phyloP scores from a whole-genome alignment of 495 filamentous ascomycete genomes.

The Annulohypoxylon moriforme region DNA sequence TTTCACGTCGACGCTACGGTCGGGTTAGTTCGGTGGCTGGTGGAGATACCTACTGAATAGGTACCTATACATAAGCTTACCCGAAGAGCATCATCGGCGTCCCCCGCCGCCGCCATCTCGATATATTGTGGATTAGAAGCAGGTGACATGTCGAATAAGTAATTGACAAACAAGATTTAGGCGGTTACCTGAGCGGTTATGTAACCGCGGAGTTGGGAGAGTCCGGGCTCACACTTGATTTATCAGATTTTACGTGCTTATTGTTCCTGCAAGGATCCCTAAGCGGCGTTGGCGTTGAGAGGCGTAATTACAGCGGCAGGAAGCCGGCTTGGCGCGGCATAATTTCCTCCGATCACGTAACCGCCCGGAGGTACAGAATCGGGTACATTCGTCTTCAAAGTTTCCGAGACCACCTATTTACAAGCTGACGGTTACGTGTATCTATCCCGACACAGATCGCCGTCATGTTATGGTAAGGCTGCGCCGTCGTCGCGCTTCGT shows the following conservation, averaged over 20 bases:
- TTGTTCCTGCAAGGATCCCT: background rate
- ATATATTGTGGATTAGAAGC: background rate
- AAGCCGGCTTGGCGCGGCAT: conserved; percentile 14
- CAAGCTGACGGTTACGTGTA: conserved; percentile 16
- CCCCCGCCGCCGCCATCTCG: background rate
- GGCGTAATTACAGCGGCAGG: background rate
- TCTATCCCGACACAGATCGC: background rate
- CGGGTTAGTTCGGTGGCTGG: conserved; percentile 3
- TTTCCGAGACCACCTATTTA: background rate
- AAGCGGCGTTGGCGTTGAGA: background rate
- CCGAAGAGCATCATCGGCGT: conserved; percentile 20
- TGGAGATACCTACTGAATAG: background rate
- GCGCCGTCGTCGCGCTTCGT: background rate
- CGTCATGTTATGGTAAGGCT: background rate
- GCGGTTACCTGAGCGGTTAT: background rate
- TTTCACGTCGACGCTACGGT: conserved; percentile 32
- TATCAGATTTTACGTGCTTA: background rate
- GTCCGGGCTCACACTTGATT: background rate
- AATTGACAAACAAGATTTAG: background rate
- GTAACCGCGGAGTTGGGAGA: background rate
- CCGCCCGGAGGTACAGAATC: conserved; percentile 1
- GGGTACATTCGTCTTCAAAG: background rate
- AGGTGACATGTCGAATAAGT: background rate
- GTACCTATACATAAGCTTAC: conserved; percentile 10
- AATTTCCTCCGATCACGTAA: conserved; percentile 38